Evolutionary conservation across 495 filamentous ascomycete genomes (phyloP).

Genomic region (Aspergillus kassunensis): DNA sequence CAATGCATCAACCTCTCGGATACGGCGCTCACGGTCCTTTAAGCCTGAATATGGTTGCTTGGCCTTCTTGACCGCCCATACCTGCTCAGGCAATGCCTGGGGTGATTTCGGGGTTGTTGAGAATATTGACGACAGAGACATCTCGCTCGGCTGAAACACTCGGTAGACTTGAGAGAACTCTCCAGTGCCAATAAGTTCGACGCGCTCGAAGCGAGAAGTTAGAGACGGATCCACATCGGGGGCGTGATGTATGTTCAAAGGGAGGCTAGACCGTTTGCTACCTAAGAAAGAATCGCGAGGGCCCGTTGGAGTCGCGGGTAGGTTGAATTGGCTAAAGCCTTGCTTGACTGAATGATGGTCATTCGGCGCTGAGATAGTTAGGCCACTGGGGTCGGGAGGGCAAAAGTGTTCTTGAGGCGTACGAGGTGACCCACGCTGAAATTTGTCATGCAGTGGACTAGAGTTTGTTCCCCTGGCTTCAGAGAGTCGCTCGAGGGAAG

Average conservation of each 20-base stretch:
- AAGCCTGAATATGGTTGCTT: conserved; percentile 70
- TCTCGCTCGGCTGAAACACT: conserved; percentile 53
- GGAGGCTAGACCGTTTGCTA: conserved; percentile 46
- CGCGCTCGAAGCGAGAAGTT: conserved; percentile 66
- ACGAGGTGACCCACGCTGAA: conserved; percentile 60
- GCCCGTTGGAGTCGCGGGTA: conserved; percentile 76
- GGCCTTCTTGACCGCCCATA: conserved; percentile 92
- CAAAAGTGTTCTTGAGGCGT: conserved; percentile 74
- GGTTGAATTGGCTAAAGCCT: conserved; percentile 43
- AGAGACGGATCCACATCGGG: conserved; percentile 68
- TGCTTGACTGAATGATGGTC: conserved; percentile 38
- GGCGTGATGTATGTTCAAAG: conserved; percentile 52
- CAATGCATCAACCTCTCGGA: conserved; percentile 76
- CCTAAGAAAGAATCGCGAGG: conserved; percentile 57
- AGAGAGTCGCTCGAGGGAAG: conserved; percentile 35
- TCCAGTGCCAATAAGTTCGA: conserved; percentile 74
- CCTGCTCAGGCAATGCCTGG: conserved; percentile 44
- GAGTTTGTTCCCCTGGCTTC: conserved; percentile 29
- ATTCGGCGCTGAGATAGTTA: conserved; percentile 67
- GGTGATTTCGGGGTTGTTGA: conserved; percentile 38
- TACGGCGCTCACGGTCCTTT: conserved; percentile 70
- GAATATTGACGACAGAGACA: conserved; percentile 43
- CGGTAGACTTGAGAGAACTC: conserved; percentile 92
- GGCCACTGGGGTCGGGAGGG: conserved; percentile 74
- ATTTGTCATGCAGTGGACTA: conserved; percentile 34